Base-by-base conservation (phyloP, 2,329 filamentous ascomycete genomes). In the Penicillium sp. region DNA sequence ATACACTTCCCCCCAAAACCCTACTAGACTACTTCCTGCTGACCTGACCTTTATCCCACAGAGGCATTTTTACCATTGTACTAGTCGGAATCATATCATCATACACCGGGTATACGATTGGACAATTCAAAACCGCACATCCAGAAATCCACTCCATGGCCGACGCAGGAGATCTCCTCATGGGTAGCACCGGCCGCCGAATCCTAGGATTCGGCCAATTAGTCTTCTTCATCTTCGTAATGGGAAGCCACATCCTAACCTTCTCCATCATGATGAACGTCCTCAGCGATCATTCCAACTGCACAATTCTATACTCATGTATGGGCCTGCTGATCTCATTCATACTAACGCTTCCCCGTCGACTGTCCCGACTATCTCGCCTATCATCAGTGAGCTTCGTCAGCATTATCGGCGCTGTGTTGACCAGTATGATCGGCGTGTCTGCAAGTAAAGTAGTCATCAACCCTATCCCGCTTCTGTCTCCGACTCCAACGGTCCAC, bases 241-340 rank as follows among this genome's bases (percentile, higher is more conserved):
- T 87, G 69, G 86, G 81, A 28, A 87, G 85, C 14, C 88, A 90
- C 71, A 78, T 87, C 52, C 73, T 89, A 54, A 87, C 85, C 0
- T 88, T 87, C 57, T 81, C 81, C 21, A 86, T 89, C 63, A 86
- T 86, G 67, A 81, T 88, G 69, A 84, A 84, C 59, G 83, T 80
- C 54, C 74, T 89, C 42, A 84, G 83, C 5, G 71, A 82, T 2
- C 79, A 86, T 55, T 80, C 76, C 0, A 77, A 79, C 1, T 89
- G 85, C 70, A 84, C 83, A 6, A 82, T 88, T 42, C 72, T 83
- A 1, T 88, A 83, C 73, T 81, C 78, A 5, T 72, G 83, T 16
- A 71, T 84, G 3, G 85, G 83, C 0, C 59, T 86, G 45, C 65
- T 79, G 2, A 61, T 88, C 5, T 86, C 82, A 55, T 81, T 84